Base-by-base conservation (phyloP, 257 asterid genomes). In the Buddleja alternifolia region DNA sequence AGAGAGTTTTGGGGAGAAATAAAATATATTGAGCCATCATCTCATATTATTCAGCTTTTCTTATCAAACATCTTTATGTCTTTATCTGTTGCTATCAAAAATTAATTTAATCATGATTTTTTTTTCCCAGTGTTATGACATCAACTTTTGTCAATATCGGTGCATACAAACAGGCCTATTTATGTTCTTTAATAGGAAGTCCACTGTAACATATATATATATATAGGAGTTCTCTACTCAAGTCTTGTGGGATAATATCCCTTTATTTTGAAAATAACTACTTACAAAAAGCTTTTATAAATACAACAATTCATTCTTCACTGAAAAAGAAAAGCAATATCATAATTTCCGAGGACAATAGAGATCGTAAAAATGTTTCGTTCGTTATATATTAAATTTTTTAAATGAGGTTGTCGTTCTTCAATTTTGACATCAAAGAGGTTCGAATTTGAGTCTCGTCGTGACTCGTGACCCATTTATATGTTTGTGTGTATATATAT, bases 41-140 rank as follows among this genome's bases (percentile, higher is more conserved):
- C 66, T 73, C 75, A 69, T 66, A 37, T 69, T 53, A 19, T 10
- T 24, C 54, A 74, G 36, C 76, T 70, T 70, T 65, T 74, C 60
- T 62, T 60, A 62, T 77, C 76, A 67, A 73, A 41, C 63, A 46
- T 41, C 81, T 77, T 87, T 80, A 83, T 77, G 89, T 85, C 80
- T 60, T 80, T 64, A 78, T 83, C 81, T 52, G 57, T 80, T 82
- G 20, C 75, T 29, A 50, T 83, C 82, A 29, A 29, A 29, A 29
- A 29, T 56, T 81, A 65, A 75, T 75, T 63, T 71, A 63, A 58
- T 34, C 29, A 63, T 46, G 19, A 51, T 36, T 48, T 14, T 56
- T 75, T 61, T 75, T 71, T 55, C 53, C 68, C 50, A 52, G n/a
- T 67, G 51, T 7, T 67, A 54, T 41, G 73, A 68, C 84, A 69